Evolutionary conservation across 495 filamentous ascomycete genomes (phyloP).

Genomic region (Penicillium robsamsonii): DNA sequence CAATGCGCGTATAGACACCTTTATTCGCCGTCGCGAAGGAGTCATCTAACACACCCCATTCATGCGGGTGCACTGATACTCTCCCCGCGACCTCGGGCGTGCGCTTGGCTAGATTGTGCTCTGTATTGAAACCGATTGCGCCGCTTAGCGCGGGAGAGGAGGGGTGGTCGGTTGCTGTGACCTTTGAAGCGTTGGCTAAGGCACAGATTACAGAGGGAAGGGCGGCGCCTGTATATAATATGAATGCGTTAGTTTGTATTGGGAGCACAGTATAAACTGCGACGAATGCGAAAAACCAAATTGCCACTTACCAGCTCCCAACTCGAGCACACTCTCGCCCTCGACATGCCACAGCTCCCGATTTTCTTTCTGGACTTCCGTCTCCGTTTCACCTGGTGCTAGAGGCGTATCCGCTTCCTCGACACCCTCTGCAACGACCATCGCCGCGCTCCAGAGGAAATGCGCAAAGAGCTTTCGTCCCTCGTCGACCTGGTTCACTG

Average conservation of each 20-base stretch:
- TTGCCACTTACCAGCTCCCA: conserved; percentile 56
- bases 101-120: conserved; percentile 46
- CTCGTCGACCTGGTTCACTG: conserved; percentile 43
- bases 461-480: conserved; percentile 71
- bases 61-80: conserved; percentile 58
- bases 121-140: conserved; percentile 62
- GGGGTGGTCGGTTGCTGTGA: conserved; percentile 79
- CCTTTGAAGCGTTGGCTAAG: conserved; percentile 59
- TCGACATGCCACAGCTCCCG: conserved; percentile 47
- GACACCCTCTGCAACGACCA: conserved; percentile 69
- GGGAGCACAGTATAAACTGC: background rate
- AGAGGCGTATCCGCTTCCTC: conserved; percentile 39
- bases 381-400: background rate
- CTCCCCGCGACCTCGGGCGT: conserved; percentile 21
- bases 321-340: conserved; percentile 55
- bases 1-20: conserved; percentile 61
- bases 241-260: conserved; percentile 23
- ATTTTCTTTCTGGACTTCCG: conserved; percentile 12
- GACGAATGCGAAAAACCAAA: background rate
- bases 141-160: conserved; percentile 59
- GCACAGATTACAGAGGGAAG: conserved; percentile 67
- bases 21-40: conserved; percentile 50
- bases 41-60: conserved; percentile 66
- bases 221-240: conserved; percentile 55
- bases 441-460: conserved; percentile 81